Percentiles rank a stretch among this genome's conserved stretches.
Conservation (phyloP, 371 early-diverging fungal species). For the Circinella minor region DNA sequence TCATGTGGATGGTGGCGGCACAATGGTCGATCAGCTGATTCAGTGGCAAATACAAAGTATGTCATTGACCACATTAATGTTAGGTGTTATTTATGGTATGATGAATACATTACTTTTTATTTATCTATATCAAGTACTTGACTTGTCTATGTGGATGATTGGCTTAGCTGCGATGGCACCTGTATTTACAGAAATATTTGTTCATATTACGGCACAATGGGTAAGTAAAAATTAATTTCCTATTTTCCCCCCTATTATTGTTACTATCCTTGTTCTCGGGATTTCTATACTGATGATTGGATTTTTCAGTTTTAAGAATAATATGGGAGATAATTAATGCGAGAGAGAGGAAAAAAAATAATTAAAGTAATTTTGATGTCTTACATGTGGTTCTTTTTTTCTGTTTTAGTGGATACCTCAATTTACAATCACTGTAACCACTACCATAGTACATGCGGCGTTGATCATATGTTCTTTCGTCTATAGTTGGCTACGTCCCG, state of each 20-base stretch:
- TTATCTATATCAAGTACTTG: slow-evolving; percentile 30
- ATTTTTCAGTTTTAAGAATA: neutral
- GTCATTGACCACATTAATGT: slow-evolving; percentile 27
- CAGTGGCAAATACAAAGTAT: slow-evolving; percentile 22
- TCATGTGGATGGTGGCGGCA: slow-evolving; percentile 6
- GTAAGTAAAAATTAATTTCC: slow-evolving; percentile 16
- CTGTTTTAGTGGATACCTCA: slow-evolving; percentile 35
- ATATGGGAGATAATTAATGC: neutral
- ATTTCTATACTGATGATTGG: no score
- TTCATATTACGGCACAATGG: slow-evolving; percentile 28
- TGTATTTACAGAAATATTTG: slow-evolving; percentile 21
- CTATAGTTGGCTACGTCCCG: slow-evolving; percentile 34
- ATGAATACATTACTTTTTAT: slow-evolving; percentile 36
- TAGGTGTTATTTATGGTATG: slow-evolving; percentile 33
- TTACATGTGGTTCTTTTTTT: no score
- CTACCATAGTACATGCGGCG: slow-evolving; percentile 29
- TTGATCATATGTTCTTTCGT: slow-evolving; percentile 33
- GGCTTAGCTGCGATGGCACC: slow-evolving; percentile 24
- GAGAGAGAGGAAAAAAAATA: neutral
- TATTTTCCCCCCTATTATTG: no score
- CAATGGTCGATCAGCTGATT: slow-evolving; percentile 5
- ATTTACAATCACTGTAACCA: slow-evolving; percentile 29
- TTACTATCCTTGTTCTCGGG: no score
- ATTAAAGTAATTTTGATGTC: no score
- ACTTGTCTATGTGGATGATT: slow-evolving; percentile 29